Conservation (phyloP, 2,329 filamentous ascomycete genomes). For the Metarhizium album region DNA sequence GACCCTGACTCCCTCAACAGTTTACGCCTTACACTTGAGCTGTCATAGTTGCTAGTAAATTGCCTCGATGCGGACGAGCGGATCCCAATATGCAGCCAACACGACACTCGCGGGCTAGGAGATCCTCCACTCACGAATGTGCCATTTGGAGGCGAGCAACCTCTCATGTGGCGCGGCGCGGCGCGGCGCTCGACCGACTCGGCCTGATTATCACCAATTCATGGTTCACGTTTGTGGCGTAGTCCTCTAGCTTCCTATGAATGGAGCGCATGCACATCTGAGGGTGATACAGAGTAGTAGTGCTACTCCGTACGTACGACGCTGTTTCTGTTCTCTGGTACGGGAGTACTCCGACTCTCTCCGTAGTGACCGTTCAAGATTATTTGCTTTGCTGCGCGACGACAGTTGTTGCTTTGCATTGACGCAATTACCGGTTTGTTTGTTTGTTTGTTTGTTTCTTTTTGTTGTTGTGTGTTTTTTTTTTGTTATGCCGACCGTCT, state of each 20-base stretch:
- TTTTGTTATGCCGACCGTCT: background rate
- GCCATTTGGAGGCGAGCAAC: background rate
- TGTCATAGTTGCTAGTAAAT: background rate
- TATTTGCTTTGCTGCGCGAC: background rate
- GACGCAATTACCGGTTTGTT: background rate
- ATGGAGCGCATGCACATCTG: too few relatives aligned
- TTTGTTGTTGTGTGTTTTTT: background rate
- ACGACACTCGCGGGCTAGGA: background rate
- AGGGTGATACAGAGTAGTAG: too few relatives aligned
- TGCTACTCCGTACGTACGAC: too few relatives aligned
- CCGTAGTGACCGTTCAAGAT: too few relatives aligned
- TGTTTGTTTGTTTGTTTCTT: background rate
- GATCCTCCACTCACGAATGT: background rate
- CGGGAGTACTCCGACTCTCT: too few relatives aligned
- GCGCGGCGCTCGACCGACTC: background rate
- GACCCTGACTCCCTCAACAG: too few relatives aligned
- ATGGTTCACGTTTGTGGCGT: background rate
- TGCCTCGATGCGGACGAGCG: background rate
- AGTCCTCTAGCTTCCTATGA: background rate
- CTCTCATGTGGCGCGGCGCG: background rate
- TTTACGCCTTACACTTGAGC: too few relatives aligned
- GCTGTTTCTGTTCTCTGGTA: too few relatives aligned
- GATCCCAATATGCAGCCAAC: background rate
- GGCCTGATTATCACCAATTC: background rate
- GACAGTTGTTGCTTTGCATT: background rate